Base-by-base conservation (phyloP, 2,329 filamentous ascomycete genomes). In the Stachybotrys chartarum region DNA sequence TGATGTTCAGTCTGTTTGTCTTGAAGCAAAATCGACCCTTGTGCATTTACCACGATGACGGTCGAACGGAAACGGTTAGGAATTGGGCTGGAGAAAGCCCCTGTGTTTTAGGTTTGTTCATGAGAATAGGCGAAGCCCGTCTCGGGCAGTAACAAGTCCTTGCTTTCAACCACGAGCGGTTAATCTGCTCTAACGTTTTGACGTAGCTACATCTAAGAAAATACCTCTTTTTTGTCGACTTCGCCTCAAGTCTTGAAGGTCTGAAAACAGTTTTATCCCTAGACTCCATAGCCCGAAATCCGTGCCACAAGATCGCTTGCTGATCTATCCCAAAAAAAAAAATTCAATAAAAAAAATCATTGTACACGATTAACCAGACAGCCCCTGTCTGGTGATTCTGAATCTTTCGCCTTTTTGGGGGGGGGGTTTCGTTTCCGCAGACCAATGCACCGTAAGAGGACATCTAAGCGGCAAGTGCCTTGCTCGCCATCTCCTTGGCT, bases 401-500 rank as follows among this genome's bases (percentile, higher is more conserved):
- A 24, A 24, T 24, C 24, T 24, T 24, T 24, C 24, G 24, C 24
- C 24, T 24, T 24, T 24, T 24, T 24, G n/a, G n/a, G n/a, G n/a
- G n/a, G n/a, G n/a, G n/a, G n/a, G n/a, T 24, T 24, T 24, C 4
- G 24, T 24, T 24, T 24, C 24, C 24, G 24, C 24, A 24, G 24
- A 24, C 24, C 35, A 6, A 42, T 10, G 2, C 14, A 42, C 35
- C 14, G 35, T 42, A 24, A 24, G 35, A 42, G 45, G 10, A 24
- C 7, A 10, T 47, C n/a, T 47, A 76, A 54, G 71, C 63, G 44
- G 74, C 82, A 59, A 90, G 74, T 2, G 88, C 87, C 78, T 88
- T 90, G 70, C 80, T 74, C 5, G 92, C 91, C 91, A 97, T 96
- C 56, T 85, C 84, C 69, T 90, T 81, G 30, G 85, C 92, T 32